These are phyloP conservation scores for Myochromella boudieri DNA, from an alignment of 768 basidiomycete genomes.

Conservation along the genomic window DNA sequence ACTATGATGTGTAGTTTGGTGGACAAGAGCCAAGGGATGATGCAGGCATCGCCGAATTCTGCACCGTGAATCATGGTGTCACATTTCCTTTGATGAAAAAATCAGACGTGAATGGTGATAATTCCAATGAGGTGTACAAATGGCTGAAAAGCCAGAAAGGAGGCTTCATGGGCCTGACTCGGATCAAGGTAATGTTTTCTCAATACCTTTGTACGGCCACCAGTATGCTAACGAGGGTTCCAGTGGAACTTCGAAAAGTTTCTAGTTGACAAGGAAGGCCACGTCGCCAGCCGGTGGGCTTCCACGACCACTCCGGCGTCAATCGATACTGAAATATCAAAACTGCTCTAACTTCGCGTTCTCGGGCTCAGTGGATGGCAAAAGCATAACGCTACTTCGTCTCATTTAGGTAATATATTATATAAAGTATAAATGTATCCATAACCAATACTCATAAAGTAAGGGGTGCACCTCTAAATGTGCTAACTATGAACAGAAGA, in stretches of 20 bases:
- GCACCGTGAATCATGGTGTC: conserved; percentile 83
- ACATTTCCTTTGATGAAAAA: conserved; percentile 91
- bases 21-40: conserved; percentile 86
- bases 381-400: too few species aligned
- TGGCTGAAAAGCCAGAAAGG: conserved; percentile 83
- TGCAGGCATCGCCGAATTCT: conserved; percentile 70
- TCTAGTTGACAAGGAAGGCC: conserved; percentile 75
- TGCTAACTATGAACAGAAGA: too few species aligned
- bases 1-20: conserved; percentile 56
- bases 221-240: background rate
- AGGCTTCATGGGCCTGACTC: conserved; percentile 65
- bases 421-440: too few species aligned
- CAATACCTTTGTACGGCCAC: background rate
- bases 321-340: conserved; percentile 64
- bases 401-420: too few species aligned
- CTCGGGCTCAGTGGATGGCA: too few species aligned
- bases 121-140: conserved; percentile 80
- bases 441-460: too few species aligned
- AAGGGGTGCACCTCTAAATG: too few species aligned
- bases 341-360: conserved; percentile 52
- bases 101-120: conserved; percentile 88
- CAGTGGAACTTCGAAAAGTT: conserved; percentile 95
- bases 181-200: conserved; percentile 78
- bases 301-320: conserved; percentile 70
- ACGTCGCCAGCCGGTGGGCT: conserved; percentile 74